phyloP scores from a whole-genome alignment of 2,329 filamentous ascomycete species.

The Cordyceps fumosorosea region DNA sequence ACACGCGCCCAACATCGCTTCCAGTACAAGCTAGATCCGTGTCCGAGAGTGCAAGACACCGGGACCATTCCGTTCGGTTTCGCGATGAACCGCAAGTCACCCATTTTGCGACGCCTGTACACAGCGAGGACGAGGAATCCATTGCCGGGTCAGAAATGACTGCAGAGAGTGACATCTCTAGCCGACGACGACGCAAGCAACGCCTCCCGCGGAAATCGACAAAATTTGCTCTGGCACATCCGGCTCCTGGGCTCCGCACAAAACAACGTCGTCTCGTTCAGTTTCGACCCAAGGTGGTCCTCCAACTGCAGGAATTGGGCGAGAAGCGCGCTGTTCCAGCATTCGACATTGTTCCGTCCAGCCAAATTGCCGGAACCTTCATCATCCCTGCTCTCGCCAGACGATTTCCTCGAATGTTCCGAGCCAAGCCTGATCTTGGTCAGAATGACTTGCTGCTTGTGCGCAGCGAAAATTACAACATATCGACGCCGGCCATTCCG shows the following conservation, averaged over 20 bases:
- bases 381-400: constrained; percentile 54
- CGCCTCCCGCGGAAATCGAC: constrained; percentile 50
- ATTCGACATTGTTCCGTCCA: constrained; percentile 67
- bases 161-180: constrained; percentile 33
- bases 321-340: constrained; percentile 58
- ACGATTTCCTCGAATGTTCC: constrained; percentile 57
- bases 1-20: constrained; percentile 3
- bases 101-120: constrained; percentile 20
- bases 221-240: constrained; percentile 61
- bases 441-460: constrained; percentile 66
- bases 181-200: constrained; percentile 34
- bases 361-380: constrained; percentile 47
- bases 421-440: constrained; percentile 56
- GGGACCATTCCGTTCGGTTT: constrained; percentile 42
- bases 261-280: constrained; percentile 61
- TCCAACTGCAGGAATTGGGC: constrained; percentile 65
- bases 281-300: constrained; percentile 59
- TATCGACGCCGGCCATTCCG: constrained; percentile 17
- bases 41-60: constrained; percentile 33
- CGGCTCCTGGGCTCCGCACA: constrained; percentile 50
- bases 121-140: constrained; percentile 45
- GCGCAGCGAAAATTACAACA: constrained; percentile 59
- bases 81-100: constrained; percentile 31
- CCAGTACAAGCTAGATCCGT: constrained; percentile 25
- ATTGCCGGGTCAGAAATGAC: constrained; percentile 30